Base-by-base conservation (phyloP, 2,329 filamentous ascomycete species). In the Cladophialophora carrionii region DNA sequence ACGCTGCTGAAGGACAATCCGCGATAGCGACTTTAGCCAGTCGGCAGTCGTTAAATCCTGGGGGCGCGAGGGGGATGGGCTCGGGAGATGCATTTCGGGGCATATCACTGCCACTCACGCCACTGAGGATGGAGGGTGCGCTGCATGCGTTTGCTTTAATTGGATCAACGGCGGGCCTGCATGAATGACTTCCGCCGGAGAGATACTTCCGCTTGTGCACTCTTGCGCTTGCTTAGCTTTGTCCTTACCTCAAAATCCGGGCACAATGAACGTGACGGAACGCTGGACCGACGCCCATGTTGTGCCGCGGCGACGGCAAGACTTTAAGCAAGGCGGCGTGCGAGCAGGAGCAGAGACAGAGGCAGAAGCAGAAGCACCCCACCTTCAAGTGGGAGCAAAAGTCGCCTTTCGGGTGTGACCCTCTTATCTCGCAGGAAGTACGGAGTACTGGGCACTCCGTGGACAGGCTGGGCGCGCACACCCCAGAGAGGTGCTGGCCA, bases 31-130 rank as follows among this genome's bases (percentile, higher is more conserved):
- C 10, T 54, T n/a, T 10, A 34, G 52, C 52, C 52, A 54, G 52
- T 54, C 52, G 48, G 48, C 48, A 54, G 52, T 31, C 52, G 24
- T 54, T 54, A 9, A 34, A 54, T 20, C 52, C 32, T n/a, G n/a
- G 52, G 52, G 48, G 48, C 3, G 17, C 48, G 12, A 54, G 52
- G 14, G 22, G 48, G 48, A 52, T 31, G 52, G 52, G 22, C 52
- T 54, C 52, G 52, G 52, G 17, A 29, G 52, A 31, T 54, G 52
- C 26, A 17, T 34, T 31, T 31, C 6, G 29, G 52, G 29, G 17
- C 17, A 54, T 4, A n/a, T 20, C 48, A 7, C n/a, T 51, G 48
- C 24, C 48, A 22, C 48, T 51, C 2, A 51, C 26, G 22, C 9
- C 9, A 20, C 48, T n/a, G n/a, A n/a, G 24, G 20, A 29, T 51